Base-by-base conservation (phyloP, 2,329 filamentous ascomycete genomes). In the Keithomyces neogunnii region DNA sequence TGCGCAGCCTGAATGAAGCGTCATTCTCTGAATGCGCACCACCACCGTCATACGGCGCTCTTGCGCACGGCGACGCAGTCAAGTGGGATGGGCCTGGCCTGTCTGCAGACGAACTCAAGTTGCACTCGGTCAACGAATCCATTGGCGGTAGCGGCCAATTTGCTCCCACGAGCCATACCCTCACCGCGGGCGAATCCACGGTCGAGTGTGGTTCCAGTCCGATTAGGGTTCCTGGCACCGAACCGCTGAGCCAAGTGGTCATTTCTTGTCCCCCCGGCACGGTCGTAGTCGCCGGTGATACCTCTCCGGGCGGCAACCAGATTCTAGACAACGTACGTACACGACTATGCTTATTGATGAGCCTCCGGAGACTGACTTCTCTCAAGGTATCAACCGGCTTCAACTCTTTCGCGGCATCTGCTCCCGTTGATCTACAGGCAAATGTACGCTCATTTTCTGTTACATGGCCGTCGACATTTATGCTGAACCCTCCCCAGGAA, bases 281-380 rank as follows among this genome's bases (percentile, higher is more conserved):
- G 7, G 45, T 19, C 33, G 39, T 51, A 1, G 26, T 55, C 19
- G 30, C 46, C 30, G 45, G n/a, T 29, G 43, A 51, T 10, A 29
- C 26, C 19, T 31, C 28, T 3, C 26, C 31, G 13, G 52, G 48
- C 36, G 40, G 35, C 19, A 19, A 19, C 10, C 35, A 48, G 31
- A 13, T 9, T 9, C 51, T 45, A 46, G 39, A 51, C 49, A 51
- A 55, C 49, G 59, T 61, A 58, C 48, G 58, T 55, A 38, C 39
- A 35, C 28, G 8, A 11, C 19, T 36, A 11, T 8, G 7, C 44
- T 6, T 19, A 8, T 28, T 33, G 9, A 0, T 42, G 30, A 28
- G 30, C 11, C n/a, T 31, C 35, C 45, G 28, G 48, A 36, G 43
- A 56, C 59, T 61, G 40, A 61, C 53, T 51, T 55, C 44, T 51